Evolutionary conservation across 2,329 filamentous ascomycete genomes (phyloP).

Genomic region (Ophiosphaerella narmari): DNA sequence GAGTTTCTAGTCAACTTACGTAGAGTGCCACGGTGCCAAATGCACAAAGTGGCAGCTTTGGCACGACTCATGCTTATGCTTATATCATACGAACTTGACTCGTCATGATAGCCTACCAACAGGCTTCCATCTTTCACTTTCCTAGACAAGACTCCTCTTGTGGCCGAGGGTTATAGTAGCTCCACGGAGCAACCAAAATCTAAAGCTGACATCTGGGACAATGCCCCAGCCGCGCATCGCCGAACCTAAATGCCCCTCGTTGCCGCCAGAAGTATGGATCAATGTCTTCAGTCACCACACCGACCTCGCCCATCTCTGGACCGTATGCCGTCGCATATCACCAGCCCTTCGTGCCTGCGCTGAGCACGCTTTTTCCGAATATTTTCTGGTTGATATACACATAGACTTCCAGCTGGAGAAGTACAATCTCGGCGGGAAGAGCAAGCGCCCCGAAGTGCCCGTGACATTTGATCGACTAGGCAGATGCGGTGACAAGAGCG

Average conservation of each 20-base stretch:
- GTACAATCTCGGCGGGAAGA: constrained; percentile 40
- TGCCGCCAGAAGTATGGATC: constrained; percentile 43
- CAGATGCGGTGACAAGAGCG: constrained; percentile 14
- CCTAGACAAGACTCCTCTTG: too few species aligned
- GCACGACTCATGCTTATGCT: too few species aligned
- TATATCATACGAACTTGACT: too few species aligned
- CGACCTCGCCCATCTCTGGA: constrained; percentile 40
- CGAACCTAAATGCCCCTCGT: constrained; percentile 22
- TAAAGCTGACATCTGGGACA: background rate
- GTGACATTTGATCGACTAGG: constrained; percentile 22
- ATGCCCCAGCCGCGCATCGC: background rate
- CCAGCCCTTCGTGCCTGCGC: constrained; percentile 30
- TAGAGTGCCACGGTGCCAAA: too few species aligned
- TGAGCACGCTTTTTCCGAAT: constrained; percentile 35
- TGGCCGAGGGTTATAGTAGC: too few species aligned
- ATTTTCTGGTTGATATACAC: constrained; percentile 22
- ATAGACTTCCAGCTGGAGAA: constrained; percentile 40
- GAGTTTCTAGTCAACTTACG: too few species aligned
- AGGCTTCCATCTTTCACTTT: too few species aligned
- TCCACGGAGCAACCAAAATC: too few species aligned
- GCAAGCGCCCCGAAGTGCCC: constrained; percentile 30
- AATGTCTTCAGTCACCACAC: constrained; percentile 36
- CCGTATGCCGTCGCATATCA: constrained; percentile 34
- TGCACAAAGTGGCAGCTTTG: too few species aligned
- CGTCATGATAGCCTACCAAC: too few species aligned